These are phyloP conservation scores for Lindgomyces ingoldianus DNA, from an alignment of 495 filamentous ascomycete species.

Conservation along the genomic window DNA sequence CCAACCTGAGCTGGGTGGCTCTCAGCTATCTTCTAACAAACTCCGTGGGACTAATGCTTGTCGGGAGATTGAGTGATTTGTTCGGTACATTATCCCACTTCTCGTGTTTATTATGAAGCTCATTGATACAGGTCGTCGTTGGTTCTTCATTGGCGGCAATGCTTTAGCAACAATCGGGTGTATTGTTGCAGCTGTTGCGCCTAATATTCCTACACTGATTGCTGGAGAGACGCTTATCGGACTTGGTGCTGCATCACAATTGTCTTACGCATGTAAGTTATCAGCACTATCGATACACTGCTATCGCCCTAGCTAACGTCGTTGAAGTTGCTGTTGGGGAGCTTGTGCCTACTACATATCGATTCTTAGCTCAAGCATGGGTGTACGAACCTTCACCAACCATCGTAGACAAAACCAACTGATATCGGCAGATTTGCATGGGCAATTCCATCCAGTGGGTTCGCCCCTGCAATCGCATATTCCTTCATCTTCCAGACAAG, in stretches of 20 bases:
- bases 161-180: conserved; percentile 37
- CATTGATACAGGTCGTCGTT: conserved; percentile 31
- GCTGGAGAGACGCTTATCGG: conserved; percentile 41
- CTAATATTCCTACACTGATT: conserved; percentile 34
- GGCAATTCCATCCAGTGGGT: conserved; percentile 30
- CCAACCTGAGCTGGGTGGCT: conserved; percentile 42
- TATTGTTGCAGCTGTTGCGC: conserved; percentile 42
- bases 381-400: conserved; percentile 10
- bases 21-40: conserved; percentile 39
- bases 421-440: conserved; percentile 22
- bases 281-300: neutral
- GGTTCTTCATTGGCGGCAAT: conserved; percentile 40
- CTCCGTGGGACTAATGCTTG: conserved; percentile 40
- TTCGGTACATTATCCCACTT: conserved; percentile 28
- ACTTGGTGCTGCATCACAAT: conserved; percentile 39
- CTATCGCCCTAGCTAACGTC: neutral
- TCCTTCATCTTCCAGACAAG: conserved; percentile 35
- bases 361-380: conserved; percentile 29
- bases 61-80: conserved; percentile 42
- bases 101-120: neutral
- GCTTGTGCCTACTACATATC: conserved; percentile 28
- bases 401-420: neutral
- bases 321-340: conserved; percentile 32
- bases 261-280: conserved; percentile 37
- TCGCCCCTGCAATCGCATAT: conserved; percentile 36